Evolutionary conservation across 495 filamentous ascomycete species (phyloP).

Genomic region (Neurospora hispaniola): DNA sequence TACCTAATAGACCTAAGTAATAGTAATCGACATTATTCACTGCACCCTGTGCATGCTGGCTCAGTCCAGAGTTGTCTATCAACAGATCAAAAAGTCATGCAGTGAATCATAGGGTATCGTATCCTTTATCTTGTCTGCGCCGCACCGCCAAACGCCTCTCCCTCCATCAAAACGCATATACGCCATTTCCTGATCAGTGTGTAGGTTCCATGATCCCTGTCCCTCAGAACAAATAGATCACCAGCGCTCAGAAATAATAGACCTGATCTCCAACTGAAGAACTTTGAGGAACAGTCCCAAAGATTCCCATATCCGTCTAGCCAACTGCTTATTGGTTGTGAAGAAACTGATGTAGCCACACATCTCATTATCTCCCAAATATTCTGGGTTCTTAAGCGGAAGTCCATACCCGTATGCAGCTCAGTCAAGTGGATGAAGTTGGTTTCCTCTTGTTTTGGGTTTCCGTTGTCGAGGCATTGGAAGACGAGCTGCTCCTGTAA

Average conservation of each 20-base stretch:
- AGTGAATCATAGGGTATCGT: not conserved
- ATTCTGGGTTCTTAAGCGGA: not conserved
- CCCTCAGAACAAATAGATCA: not conserved
- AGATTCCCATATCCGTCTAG: not conserved
- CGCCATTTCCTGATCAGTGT: not conserved
- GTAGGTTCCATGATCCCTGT: not conserved
- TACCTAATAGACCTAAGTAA: not conserved
- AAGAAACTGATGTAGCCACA: not conserved
- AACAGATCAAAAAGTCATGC: not conserved
- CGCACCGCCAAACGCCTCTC: not conserved
- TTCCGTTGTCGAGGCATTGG: not conserved
- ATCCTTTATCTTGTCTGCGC: not conserved
- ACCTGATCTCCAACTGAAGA: not conserved
- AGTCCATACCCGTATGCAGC: not conserved
- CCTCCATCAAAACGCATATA: constrained; percentile 2
- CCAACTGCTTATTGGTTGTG: not conserved
- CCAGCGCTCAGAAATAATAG: not conserved
- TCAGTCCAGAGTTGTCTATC: not conserved
- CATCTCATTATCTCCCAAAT: not conserved
- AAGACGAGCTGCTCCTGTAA: not conserved
- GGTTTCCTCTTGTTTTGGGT: not conserved
- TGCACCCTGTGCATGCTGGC: not conserved
- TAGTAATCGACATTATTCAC: not conserved
- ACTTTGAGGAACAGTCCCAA: not conserved
- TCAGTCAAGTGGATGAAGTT: not conserved